phyloP scores from a whole-genome alignment of 306 rosid species.

The Alnus glutinosa region DNA sequence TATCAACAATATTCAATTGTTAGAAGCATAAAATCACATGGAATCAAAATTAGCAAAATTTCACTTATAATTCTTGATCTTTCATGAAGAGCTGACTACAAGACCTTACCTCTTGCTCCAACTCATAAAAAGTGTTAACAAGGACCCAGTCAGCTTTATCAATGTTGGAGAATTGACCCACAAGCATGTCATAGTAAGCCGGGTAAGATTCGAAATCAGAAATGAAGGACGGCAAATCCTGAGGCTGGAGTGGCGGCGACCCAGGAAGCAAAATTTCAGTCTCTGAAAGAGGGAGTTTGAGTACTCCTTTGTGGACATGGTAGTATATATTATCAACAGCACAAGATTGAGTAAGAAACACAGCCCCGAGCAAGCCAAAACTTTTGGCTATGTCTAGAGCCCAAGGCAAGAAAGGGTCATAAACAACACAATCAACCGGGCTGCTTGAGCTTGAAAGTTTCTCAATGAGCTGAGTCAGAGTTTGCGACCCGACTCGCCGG shows the following conservation, averaged over 20 bases:
- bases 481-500: constrained; percentile 42
- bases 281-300: constrained; percentile 34
- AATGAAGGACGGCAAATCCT: constrained; percentile 57
- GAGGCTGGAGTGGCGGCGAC: constrained; percentile 39
- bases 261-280: constrained; percentile 37
- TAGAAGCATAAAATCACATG: too few species aligned
- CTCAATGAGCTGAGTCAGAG: constrained; percentile 41
- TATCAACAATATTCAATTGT: not conserved
- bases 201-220: constrained; percentile 37
- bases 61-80: too few species aligned
- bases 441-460: constrained; percentile 26
- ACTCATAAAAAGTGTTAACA: constrained; percentile 56
- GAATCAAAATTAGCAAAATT: too few species aligned
- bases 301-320: constrained; percentile 34
- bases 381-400: constrained; percentile 54
- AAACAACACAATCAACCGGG: constrained; percentile 45
- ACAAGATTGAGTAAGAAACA: constrained; percentile 58
- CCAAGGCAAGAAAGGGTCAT: constrained; percentile 54
- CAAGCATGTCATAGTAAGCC: constrained; percentile 39
- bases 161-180: constrained; percentile 50
- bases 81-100: too few species aligned
- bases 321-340: constrained; percentile 44
- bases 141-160: constrained; percentile 53
- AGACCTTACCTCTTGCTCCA: constrained; percentile 45
- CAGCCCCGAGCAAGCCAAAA: constrained; percentile 39